phyloP scores from a whole-genome alignment of 352 stramenopile species.

The Aphanomyces stellatus region DNA sequence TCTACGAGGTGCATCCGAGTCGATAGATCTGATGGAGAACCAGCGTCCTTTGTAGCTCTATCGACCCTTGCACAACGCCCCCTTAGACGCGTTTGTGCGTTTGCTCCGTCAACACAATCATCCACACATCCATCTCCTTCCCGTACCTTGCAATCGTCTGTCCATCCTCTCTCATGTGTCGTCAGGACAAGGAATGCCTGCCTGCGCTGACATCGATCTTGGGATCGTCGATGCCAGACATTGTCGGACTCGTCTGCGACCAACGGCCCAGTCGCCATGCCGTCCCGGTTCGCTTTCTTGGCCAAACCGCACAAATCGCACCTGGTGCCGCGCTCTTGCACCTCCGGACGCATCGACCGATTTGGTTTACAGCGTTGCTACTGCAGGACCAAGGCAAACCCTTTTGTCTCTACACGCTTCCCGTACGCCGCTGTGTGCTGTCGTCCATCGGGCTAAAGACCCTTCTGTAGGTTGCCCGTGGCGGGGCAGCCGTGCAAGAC shows the following conservation, averaged over 20 bases:
- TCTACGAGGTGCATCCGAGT: constrained; percentile 16
- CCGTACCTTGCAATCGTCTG: too few relatives aligned
- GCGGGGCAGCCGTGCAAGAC: neutral
- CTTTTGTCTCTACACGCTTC: constrained; percentile 1
- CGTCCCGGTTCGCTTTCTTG: constrained; percentile 2
- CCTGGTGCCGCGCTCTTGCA: constrained; percentile 2
- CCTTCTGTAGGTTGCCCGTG: neutral
- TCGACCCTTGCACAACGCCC: constrained; percentile 12
- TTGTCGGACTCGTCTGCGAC: constrained; percentile 16
- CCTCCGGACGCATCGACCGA: neutral
- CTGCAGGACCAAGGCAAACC: neutral
- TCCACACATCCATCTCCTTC: constrained; percentile 1
- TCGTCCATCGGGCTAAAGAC: neutral
- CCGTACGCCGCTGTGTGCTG: neutral
- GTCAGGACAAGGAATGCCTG: constrained; percentile 16
- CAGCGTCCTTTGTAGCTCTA: constrained; percentile 20
- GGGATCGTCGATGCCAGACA: neutral
- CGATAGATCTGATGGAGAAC: too few relatives aligned
- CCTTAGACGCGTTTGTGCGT: neutral
- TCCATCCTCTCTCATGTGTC: neutral
- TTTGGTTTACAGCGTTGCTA: constrained; percentile 15
- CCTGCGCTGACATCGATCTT: neutral
- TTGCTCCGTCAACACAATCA: neutral
- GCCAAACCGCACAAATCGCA: neutral
- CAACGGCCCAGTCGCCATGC: constrained; percentile 9